Evolutionary conservation across 768 basidiomycete genomes (phyloP).

Genomic region (Xerocomellus intermedius): DNA sequence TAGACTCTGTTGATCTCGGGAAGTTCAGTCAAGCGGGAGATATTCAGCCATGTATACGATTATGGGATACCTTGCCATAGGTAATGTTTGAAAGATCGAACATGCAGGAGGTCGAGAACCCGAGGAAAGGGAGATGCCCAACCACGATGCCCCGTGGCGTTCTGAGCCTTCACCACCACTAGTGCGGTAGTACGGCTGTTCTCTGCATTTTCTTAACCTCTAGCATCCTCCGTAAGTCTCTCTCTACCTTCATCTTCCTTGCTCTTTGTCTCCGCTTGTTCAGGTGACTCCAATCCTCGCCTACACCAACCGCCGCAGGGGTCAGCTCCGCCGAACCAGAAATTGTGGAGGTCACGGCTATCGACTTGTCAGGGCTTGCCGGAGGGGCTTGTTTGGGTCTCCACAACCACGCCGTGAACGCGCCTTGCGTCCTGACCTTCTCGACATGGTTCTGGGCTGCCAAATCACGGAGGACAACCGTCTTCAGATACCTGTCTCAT

Average conservation of each 20-base stretch:
- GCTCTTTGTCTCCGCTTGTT: slow-evolving; percentile 52
- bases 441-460: slow-evolving; percentile 41
- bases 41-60: not conserved
- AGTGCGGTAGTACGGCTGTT: not conserved
- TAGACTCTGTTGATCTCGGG: not conserved
- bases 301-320: slow-evolving; percentile 31
- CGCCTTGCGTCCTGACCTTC: slow-evolving; percentile 36
- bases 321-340: slow-evolving; percentile 10
- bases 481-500: slow-evolving; percentile 52
- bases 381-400: slow-evolving; percentile 4
- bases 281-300: slow-evolving; percentile 53
- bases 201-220: slow-evolving; percentile 30
- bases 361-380: not conserved
- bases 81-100: not conserved
- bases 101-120: not conserved
- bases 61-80: not conserved
- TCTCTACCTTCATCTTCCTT: slow-evolving; percentile 44
- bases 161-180: not conserved
- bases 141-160: not conserved
- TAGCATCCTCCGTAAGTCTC: slow-evolving; percentile 41
- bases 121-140: not conserved
- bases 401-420: slow-evolving; percentile 46
- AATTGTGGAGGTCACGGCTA: not conserved
- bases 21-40: not conserved
- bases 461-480: slow-evolving; percentile 47